A percentile compares a stretch with the other conserved stretches of the same genome.
Conservation (phyloP, 805 yeast species). For the Candida wancherniae region DNA sequence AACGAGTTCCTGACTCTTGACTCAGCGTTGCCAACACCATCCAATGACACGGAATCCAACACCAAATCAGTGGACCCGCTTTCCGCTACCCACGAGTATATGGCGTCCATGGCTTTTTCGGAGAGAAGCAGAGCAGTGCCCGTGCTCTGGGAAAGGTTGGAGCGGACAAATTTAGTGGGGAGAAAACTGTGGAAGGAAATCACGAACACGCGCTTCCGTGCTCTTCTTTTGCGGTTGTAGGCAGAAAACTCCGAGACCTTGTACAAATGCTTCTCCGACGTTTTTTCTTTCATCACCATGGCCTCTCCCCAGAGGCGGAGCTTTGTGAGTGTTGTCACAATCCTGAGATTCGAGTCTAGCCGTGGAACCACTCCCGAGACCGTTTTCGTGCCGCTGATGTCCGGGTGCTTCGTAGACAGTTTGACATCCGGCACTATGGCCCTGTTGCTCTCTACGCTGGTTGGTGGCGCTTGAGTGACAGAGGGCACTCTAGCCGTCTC, state of each 20-base stretch:
- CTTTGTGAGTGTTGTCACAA: slow-evolving; percentile 18
- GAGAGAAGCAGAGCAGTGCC: slow-evolving; percentile 31
- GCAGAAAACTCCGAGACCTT: slow-evolving; percentile 8
- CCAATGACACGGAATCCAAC: slow-evolving; percentile 36
- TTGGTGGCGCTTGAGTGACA: no score
- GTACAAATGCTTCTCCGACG: slow-evolving; percentile 16
- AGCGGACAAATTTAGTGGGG: slow-evolving; percentile 36
- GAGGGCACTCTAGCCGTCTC: no score
- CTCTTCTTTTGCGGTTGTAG: slow-evolving; percentile 3
- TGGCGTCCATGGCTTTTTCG: slow-evolving; percentile 25
- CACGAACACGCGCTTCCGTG: slow-evolving; percentile 22
- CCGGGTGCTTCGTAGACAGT: no score
- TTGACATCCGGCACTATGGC: no score
- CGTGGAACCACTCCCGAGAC: slow-evolving; percentile 11
- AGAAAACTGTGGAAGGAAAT: slow-evolving; percentile 37
- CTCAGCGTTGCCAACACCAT: slow-evolving; percentile 34
- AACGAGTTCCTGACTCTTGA: slow-evolving; percentile 25
- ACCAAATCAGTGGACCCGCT: slow-evolving; percentile 11
- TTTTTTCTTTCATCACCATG: slow-evolving; percentile 9
- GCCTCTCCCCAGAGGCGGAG: slow-evolving; percentile 19
- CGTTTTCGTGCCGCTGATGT: no score
- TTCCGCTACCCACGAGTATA: slow-evolving; percentile 24
- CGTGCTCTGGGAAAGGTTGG: slow-evolving; percentile 33
- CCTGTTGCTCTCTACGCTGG: no score
- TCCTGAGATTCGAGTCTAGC: slow-evolving; percentile 17